Base-by-base conservation (phyloP, 2,329 filamentous ascomycete genomes). In the Diaporthe citri region DNA sequence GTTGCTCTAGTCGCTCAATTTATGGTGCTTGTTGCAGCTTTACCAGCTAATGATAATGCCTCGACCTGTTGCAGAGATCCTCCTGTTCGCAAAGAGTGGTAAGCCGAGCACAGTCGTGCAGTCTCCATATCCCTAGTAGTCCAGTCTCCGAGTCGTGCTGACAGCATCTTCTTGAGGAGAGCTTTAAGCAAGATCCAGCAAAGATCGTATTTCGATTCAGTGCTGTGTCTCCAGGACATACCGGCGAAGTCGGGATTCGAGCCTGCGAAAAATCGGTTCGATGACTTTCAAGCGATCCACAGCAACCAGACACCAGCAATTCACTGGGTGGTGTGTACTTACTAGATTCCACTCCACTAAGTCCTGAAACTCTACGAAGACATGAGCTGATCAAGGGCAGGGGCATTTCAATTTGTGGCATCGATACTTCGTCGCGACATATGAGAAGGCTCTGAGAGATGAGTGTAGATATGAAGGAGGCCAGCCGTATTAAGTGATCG, bases 381-480 rank as follows among this genome's bases (percentile, higher is more conserved):
- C 15, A 15, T 55, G 25, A 48, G 9, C 41, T 48, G 9, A 66
- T 2, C 15, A 48, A 5, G 8, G 28, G 28, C 20, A 66, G 60
- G 60, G 41, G 2, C 43, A 66, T 34, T 66, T 66, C 25, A 36
- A 51, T 2, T 7, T 66, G 6, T 48, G 60, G 60, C 60, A 66
- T 48, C 60, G 41, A 36, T 66, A 66, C 20, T 51, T 66, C 12
- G 43, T 66, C n/a, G 60, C 41, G 20, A 48, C 41, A 4, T 64
- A 64, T 5, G 60, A 64, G 17, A 64, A 31, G 20, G 41, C 28
- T 8, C 10, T 64, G 25, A 48, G 39, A 48, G 60, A 64, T 10
- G 60, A 34, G 17, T 64, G 60, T 15, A 41, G 41, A 1, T 64
- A 64, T 34, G 60, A 64, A 34, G 41, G 41, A 7, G 41, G 41